Percentiles rank a stretch among this genome's conserved stretches.
These are phyloP conservation scores for Tetrahymena borealis DNA, from an alignment of 73 alveolate genomes.

Conservation along the genomic window DNA sequence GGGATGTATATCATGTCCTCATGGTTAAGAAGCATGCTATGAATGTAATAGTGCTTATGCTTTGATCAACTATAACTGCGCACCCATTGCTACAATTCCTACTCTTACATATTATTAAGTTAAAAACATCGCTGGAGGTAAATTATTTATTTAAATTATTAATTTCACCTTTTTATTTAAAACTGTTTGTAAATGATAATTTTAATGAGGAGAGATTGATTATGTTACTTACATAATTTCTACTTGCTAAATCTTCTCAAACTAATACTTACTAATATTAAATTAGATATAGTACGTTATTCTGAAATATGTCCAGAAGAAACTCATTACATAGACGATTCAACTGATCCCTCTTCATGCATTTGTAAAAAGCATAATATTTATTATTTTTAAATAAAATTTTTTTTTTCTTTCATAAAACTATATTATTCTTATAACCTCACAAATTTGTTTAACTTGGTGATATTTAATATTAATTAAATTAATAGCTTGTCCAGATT, in stretches of 20 bases:
- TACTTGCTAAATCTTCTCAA: background rate
- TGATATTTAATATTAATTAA: background rate
- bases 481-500: background rate
- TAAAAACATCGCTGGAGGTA: background rate
- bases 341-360: background rate
- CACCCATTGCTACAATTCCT: background rate
- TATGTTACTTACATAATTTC: background rate
- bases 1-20: background rate
- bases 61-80: background rate
- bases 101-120: background rate
- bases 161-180: background rate
- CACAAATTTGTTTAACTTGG: background rate
- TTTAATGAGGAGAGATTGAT: background rate
- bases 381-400: too few relatives aligned
- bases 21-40: background rate
- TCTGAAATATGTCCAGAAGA: background rate
- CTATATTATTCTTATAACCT: too few relatives aligned
- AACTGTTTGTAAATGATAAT: background rate
- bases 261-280: background rate
- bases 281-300: background rate
- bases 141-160: background rate
- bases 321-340: background rate
- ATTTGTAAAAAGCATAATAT: background rate
- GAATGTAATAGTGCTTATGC: background rate
- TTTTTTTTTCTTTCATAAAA: too few relatives aligned